phyloP scores from a whole-genome alignment of 2,329 filamentous ascomycete genomes.

The Colletotrichum tamarilloi region DNA sequence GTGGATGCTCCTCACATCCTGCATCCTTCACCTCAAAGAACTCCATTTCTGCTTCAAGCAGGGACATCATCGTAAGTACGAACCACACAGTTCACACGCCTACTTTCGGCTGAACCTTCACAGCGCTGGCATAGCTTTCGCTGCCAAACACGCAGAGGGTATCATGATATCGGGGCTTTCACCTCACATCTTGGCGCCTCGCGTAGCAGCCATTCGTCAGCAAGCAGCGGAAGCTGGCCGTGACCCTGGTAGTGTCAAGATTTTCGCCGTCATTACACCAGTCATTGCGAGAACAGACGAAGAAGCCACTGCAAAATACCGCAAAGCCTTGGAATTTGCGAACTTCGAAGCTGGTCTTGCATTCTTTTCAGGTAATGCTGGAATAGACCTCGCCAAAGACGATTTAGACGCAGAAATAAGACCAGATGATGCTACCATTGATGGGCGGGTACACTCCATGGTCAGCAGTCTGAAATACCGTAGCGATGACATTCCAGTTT shows the following conservation, averaged over 20 bases:
- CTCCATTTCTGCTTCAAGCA: background rate
- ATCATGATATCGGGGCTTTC: background rate
- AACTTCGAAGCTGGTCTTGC: background rate
- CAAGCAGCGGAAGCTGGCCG: background rate
- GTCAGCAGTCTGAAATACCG: background rate
- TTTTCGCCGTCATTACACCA: background rate
- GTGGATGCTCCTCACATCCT: background rate
- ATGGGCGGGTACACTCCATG: background rate
- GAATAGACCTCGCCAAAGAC: background rate
- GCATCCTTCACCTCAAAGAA: background rate
- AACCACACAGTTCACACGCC: background rate
- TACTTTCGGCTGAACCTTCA: background rate
- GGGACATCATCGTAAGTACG: background rate
- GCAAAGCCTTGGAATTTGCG: background rate
- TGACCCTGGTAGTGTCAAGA: background rate
- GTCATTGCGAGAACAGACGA: background rate
- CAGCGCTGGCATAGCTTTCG: background rate
- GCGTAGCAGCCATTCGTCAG: background rate
- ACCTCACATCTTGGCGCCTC: background rate
- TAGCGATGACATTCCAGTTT: background rate
- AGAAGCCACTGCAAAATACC: background rate
- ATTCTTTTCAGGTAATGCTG: background rate
- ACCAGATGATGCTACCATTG: background rate
- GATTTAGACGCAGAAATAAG: background rate
- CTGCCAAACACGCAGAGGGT: background rate